Percentiles rank a stretch among this genome's conserved stretches.
These are phyloP conservation scores for Aegilops sharonensis DNA, from an alignment of 176 grass and related monocot genomes.

Conservation along the genomic window DNA sequence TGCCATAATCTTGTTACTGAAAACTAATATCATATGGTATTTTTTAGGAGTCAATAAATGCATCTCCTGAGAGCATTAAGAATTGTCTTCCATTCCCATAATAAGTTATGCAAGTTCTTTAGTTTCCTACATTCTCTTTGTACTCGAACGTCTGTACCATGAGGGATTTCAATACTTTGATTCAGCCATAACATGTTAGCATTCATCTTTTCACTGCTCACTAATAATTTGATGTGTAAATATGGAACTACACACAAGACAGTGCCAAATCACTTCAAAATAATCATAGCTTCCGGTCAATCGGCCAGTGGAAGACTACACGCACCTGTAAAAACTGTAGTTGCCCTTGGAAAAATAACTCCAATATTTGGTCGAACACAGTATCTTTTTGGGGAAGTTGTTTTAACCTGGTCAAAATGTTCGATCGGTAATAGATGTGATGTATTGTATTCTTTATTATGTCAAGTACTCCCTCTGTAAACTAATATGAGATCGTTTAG, in stretches of 20 bases:
- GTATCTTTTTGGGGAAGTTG: background rate
- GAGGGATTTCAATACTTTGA: background rate
- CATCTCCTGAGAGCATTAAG: background rate
- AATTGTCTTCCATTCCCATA: background rate
- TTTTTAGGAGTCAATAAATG: background rate
- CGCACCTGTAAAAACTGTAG: slow-evolving; percentile 62
- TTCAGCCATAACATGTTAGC: background rate
- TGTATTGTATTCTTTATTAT: background rate
- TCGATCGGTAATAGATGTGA: background rate
- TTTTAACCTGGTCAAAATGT: slow-evolving; percentile 4
- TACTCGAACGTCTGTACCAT: background rate
- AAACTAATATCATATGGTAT: too few relatives aligned
- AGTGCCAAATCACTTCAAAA: background rate
- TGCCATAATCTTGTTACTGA: too few relatives aligned
- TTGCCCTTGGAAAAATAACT: slow-evolving; percentile 70
- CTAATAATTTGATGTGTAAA: background rate
- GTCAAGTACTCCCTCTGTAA: background rate
- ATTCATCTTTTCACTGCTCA: background rate
- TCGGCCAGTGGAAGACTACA: background rate
- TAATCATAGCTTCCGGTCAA: background rate
- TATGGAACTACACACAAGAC: background rate
- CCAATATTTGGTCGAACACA: background rate
- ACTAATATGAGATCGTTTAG: too few relatives aligned
- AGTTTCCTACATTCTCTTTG: background rate
- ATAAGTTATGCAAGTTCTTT: background rate